Evolutionary conservation across 108 stramenopile species (phyloP), one percentile per base, ranked within the genome.

Genomic region (Skeletonema costatum): DNA sequence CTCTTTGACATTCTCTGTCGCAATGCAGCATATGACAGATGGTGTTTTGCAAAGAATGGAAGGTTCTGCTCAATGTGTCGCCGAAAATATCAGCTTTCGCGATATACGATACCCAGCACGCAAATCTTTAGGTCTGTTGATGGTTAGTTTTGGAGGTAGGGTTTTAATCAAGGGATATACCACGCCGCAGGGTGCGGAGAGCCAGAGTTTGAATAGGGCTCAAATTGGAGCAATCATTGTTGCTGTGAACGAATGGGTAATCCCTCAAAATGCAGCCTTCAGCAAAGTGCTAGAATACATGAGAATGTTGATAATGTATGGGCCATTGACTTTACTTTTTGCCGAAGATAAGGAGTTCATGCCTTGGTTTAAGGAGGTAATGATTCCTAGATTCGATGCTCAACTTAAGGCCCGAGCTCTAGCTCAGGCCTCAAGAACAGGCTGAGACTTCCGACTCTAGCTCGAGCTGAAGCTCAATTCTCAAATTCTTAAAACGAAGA

Each of bases 221-320:
- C 64, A 46, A 58, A 68, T 87, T 29, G 91, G 89, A 39, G 77
- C 88, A 64, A 81, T 89, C 56, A 64, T 92, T 42, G 76, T 89
- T 9, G 83, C 87, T 32, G 75, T 86, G 14, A 88, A 89, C 70
- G 87, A 82, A 46, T 5, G 31, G 51, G 17, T 76, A 32, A 35
- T 80, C 19, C 75, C 74, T 31, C 51, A 64, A 17, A 25, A 17
- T 2, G 16, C 70, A 58, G 5, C 36, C 13, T 71, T 77, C 33
- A 16, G 42, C 63, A 60, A 77, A 42, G 70, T 77, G 5, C 64
- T 77, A 32, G 7, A 31, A 2, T 71, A 64, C 0, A 70, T 77
- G 75, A 73, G 42, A 73, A 33, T 5, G 29, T 60, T 29, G 32
- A 64, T 82, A 39, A 66, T 71, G 30, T 8, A 48, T 1, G 66